phyloP scores from a whole-genome alignment of 176 grass and related monocot genomes.

The Zea mays region DNA sequence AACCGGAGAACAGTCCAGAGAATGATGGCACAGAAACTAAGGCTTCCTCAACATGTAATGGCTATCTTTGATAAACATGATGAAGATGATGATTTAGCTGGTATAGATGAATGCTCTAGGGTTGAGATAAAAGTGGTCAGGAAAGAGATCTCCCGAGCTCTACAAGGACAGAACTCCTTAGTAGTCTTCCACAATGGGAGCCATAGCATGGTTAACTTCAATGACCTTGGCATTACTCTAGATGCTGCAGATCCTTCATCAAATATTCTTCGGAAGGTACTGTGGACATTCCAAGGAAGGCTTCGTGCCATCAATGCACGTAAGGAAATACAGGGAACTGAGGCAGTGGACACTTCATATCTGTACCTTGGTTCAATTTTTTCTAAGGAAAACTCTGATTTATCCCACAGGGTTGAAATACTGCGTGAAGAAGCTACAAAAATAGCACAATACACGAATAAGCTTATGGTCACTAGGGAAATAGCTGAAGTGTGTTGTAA shows the following conservation, averaged over 20 bases:
- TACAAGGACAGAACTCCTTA: not conserved
- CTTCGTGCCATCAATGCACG: not conserved
- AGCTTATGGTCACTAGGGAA: not conserved
- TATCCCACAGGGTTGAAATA: not conserved
- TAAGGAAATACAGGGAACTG: not conserved
- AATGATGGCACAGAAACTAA: not conserved
- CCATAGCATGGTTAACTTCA: not conserved
- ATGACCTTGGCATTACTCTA: not conserved
- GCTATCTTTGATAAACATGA: not conserved
- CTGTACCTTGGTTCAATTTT: not conserved
- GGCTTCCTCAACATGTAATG: not conserved
- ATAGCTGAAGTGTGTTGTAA: not conserved
- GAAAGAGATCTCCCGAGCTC: not conserved
- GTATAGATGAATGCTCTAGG: not conserved
- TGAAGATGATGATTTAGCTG: conserved; percentile 8
- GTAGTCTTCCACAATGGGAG: not conserved
- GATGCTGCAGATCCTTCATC: not conserved
- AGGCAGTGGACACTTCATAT: not conserved
- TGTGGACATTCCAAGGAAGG: not conserved
- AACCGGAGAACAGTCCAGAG: not conserved
- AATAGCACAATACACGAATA: not conserved
- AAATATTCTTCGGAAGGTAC: not conserved
- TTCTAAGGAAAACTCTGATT: not conserved
- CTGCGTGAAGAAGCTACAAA: not conserved
- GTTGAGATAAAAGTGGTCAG: not conserved